Conservation (phyloP, 2,329 filamentous ascomycete species). For the Fusarium clavum region DNA sequence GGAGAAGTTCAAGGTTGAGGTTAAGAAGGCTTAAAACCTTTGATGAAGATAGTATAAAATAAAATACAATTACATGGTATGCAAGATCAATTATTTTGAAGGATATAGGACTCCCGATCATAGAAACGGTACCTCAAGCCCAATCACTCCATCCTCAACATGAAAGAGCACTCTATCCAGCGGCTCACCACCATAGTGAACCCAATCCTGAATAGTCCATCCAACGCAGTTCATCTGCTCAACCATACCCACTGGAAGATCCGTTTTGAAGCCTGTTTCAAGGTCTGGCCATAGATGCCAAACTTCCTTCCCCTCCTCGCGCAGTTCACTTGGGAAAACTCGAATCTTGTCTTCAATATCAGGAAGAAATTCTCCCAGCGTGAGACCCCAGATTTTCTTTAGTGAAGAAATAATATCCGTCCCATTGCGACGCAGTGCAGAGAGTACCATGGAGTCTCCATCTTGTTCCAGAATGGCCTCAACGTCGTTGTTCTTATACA, state of each 20-base stretch:
- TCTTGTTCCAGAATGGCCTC: conserved; percentile 42
- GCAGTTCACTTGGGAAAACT: conserved; percentile 44
- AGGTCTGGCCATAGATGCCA: conserved; percentile 49
- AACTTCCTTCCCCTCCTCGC: conserved; percentile 26
- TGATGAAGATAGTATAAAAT: not conserved
- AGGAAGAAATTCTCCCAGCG: conserved; percentile 43
- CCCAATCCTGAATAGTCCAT: conserved; percentile 52
- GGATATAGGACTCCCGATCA: conserved; percentile 44
- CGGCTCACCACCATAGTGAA: conserved; percentile 51
- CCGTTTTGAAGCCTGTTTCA: conserved; percentile 24
- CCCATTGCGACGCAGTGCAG: conserved; percentile 10
- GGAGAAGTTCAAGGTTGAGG: conserved; percentile 65
- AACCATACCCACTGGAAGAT: conserved; percentile 45
- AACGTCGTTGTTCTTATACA: conserved; percentile 9
- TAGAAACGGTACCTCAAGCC: conserved; percentile 51
- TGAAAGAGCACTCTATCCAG: conserved; percentile 49
- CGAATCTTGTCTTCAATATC: conserved; percentile 35
- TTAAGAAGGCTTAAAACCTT: conserved; percentile 55
- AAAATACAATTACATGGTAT: not conserved
- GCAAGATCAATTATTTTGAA: not conserved
- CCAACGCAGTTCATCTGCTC: conserved; percentile 44
- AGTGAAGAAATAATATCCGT: conserved; percentile 40
- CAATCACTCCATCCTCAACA: conserved; percentile 43
- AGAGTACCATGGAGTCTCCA: conserved; percentile 35
- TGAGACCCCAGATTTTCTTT: conserved; percentile 36